Base-by-base conservation (phyloP, 2,329 filamentous ascomycete species). In the Lachnellula hyalina region DNA sequence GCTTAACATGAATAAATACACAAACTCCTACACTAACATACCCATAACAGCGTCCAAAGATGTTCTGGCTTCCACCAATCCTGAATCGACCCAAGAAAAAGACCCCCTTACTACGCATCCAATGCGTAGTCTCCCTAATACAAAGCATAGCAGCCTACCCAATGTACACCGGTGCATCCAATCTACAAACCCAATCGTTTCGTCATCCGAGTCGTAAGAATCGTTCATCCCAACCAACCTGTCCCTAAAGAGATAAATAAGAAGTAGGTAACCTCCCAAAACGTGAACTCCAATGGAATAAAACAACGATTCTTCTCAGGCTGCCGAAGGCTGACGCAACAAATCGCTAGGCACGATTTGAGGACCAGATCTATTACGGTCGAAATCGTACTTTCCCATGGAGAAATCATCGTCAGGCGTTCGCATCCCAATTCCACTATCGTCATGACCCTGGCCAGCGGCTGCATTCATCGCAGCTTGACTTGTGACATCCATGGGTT, bases 351-450 rank as follows among this genome's bases (percentile, higher is more conserved):
- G 41, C 47, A 53, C 59, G 42, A 63, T 60, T 23, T 62, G 52
- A 46, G 55, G 36, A 51, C 66, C 63, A 15, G 58, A 32, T 38
- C 61, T 59, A 45, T 57, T 58, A 42, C 61, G 64, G 17, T 38
- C 51, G 55, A 77, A 79, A 9, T 75, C 73, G 65, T 79, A 85
- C 65, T 85, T 85, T 51, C 81, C 79, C 68, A 82, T 77, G 1
- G 78, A 74, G 47, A 83, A 83, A 25, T 86, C 83, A 52, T 86
- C 83, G 51, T 86, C 84, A 0, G 83, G 83, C 4, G 83, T 85
- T 49, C 82, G 74, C 63, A 90, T 85, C 32, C 85, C 85, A 57
- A 90, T 90, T 1, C 86, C 87, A 64, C 87, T 90, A 61, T 90
- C 87, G 61, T 90, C 87, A 57, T 86, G 81, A 48, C 70, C 75